Percentiles rank a stretch among this genome's conserved stretches.
Evolutionary conservation across 495 filamentous ascomycete species (phyloP).

Genomic region (Talaromyces ruber): DNA sequence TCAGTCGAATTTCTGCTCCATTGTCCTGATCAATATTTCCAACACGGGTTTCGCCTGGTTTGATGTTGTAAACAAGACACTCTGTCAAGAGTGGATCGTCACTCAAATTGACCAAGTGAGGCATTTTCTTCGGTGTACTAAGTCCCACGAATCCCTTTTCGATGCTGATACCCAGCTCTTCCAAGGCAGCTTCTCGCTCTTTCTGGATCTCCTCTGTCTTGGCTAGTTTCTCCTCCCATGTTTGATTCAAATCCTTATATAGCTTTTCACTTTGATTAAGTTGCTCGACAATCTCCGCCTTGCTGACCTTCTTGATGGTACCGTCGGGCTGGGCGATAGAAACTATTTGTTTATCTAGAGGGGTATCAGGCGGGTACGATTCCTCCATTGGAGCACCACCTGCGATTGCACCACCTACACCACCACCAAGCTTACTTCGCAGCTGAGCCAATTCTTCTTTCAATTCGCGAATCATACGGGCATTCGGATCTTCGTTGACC

Average conservation of each 20-base stretch:
- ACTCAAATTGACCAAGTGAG: slow-evolving; percentile 94
- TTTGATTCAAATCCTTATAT: slow-evolving; percentile 93
- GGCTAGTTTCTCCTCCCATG: slow-evolving; percentile 92
- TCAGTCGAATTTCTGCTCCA: slow-evolving; percentile 81
- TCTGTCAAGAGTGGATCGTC: slow-evolving; percentile 94
- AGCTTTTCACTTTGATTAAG: slow-evolving; percentile 93
- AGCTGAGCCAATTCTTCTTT: slow-evolving; percentile 90
- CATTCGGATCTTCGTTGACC: slow-evolving; percentile 98
- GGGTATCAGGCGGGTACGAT: slow-evolving; percentile 82
- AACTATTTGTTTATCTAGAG: slow-evolving; percentile 90
- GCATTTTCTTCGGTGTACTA: slow-evolving; percentile 97
- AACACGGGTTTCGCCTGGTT: slow-evolving; percentile 86
- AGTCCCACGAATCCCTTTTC: slow-evolving; percentile 96
- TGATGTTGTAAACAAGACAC: slow-evolving; percentile 97
- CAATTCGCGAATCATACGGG: slow-evolving; percentile 94
- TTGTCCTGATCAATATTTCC: slow-evolving; percentile 81
- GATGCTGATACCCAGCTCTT: slow-evolving; percentile 97
- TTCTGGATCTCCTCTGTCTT: slow-evolving; percentile 97
- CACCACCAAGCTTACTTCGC: slow-evolving; percentile 75
- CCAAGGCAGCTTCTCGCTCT: slow-evolving; percentile 87
- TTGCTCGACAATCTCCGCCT: slow-evolving; percentile 96
- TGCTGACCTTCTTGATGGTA: slow-evolving; percentile 87
- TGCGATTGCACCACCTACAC: slow-evolving; percentile 36
- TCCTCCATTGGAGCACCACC: slow-evolving; percentile 54
- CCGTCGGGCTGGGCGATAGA: slow-evolving; percentile 85